These are phyloP conservation scores for Capronia epimyces DNA, from an alignment of 2,329 filamentous ascomycete species.

Conservation along the genomic window DNA sequence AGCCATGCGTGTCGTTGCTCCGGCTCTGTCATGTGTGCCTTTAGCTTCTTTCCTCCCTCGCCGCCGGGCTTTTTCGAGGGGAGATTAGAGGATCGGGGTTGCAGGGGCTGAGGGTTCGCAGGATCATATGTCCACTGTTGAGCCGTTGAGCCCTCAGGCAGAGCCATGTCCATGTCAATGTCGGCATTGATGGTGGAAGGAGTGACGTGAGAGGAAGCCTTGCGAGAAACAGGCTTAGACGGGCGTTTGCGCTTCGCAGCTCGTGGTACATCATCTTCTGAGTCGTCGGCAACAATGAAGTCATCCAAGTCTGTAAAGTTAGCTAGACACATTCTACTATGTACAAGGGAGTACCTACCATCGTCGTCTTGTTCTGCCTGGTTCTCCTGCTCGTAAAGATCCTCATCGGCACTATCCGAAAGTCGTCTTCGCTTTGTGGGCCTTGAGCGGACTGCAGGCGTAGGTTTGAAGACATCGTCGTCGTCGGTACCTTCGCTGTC, in stretches of 20 bases:
- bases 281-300: slow-evolving; percentile 83
- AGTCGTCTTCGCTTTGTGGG: slow-evolving; percentile 56
- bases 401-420: slow-evolving; percentile 61
- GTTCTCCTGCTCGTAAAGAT: slow-evolving; percentile 62
- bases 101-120: slow-evolving; percentile 49
- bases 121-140: slow-evolving; percentile 76
- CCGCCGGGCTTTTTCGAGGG: slow-evolving; percentile 34
- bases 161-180: slow-evolving; percentile 51
- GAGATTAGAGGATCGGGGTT: slow-evolving; percentile 42
- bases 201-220: slow-evolving; percentile 41
- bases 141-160: slow-evolving; percentile 63
- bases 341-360: slow-evolving; percentile 4
- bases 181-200: slow-evolving; percentile 36
- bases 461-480: slow-evolving; percentile 61
- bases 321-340: not conserved
- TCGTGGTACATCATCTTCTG: slow-evolving; percentile 59
- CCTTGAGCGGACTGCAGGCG: slow-evolving; percentile 42
- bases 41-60: slow-evolving; percentile 46
- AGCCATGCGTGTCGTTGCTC: slow-evolving; percentile 88
- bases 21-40: slow-evolving; percentile 74
- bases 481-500: slow-evolving; percentile 66
- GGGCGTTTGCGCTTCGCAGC: slow-evolving; percentile 67
- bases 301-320: slow-evolving; percentile 65
- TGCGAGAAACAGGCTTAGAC: slow-evolving; percentile 34
- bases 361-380: slow-evolving; percentile 54